Evolutionary conservation across 1,139 yeast genomes (phyloP), one percentile per base, ranked within the genome.

Genomic region (Magnusiomyces clavatus): DNA sequence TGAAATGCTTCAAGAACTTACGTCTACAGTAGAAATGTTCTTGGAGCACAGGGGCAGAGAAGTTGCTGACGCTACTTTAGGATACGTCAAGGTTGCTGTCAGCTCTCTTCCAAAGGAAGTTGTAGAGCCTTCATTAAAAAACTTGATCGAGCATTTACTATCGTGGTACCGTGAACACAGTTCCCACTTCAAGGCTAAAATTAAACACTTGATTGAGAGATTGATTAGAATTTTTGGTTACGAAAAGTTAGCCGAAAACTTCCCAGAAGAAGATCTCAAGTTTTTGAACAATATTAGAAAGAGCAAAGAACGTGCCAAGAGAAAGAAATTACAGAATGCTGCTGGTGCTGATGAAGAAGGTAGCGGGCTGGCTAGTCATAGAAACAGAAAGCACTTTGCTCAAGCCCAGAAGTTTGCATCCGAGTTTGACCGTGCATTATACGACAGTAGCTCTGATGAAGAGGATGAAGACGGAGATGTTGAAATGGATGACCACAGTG

Each of bases 101-200:
- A 76, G 90, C 57, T 80, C 90, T 14, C 77, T 92, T 54, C 97
- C 97, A 6, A 85, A 80, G 58, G 96, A 86, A 29, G 67, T 83
- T 60, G 82, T 92, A 51, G 78, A 77, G 62, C 77, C 82, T 10
- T 82, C 84, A 60, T 77, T 94, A 62, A 74, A 76, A 46, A 82
- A 78, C 24, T 71, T 92, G 52, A 74, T 92, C 53, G 74, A 77
- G 41, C 83, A 86, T 61, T 76, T 92, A 61, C 76, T 92, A 78
- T 82, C 82, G 59, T 90, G 97, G 95, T 87, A 96, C 43, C 95
- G 88, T 67, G 97, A 89, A 67, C 97, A 90, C 70, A 87, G 87
- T 63, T 95, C 95, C 43, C 96, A 89, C 64, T 90, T 94, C 77
- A 88, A 87, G 67, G 79, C 89, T 34, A 90, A 87, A 69, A 94